These are phyloP conservation scores for Clonostachys chloroleuca DNA, from an alignment of 2,329 filamentous ascomycete species.

Conservation along the genomic window DNA sequence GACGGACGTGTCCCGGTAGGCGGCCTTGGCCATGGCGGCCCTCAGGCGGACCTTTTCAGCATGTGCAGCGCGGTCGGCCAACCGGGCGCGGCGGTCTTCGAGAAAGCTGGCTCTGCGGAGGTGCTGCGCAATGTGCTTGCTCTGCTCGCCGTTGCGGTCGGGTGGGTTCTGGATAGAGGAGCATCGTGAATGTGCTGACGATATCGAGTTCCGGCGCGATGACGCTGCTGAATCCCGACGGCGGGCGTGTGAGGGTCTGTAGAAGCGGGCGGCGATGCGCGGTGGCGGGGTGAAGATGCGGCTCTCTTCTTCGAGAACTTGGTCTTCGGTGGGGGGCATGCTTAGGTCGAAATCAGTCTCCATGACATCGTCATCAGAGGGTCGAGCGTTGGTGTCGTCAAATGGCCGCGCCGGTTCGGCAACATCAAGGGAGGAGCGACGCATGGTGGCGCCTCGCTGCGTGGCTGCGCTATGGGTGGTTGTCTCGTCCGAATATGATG, in stretches of 20 bases:
- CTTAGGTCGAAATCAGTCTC: conserved; percentile 26
- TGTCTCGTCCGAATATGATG: no score
- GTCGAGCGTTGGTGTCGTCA: conserved; percentile 23
- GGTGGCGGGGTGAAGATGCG: conserved; percentile 60
- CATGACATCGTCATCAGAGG: conserved; percentile 14
- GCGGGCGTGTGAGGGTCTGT: conserved; percentile 60
- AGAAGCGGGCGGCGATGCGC: conserved; percentile 75
- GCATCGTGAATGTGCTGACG: conserved; percentile 68
- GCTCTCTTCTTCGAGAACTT: conserved; percentile 24
- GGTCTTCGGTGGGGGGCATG: conserved; percentile 30
- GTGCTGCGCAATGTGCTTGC: conserved; percentile 74
- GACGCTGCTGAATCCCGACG: conserved; percentile 74
- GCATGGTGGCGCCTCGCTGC: conserved; percentile 24
- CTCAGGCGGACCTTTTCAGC: conserved; percentile 78
- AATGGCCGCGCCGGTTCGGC: conserved; percentile 34
- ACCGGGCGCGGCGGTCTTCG: conserved; percentile 72
- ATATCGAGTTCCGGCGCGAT: conserved; percentile 75
- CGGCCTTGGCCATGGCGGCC: conserved; percentile 69
- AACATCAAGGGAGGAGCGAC: conserved; percentile 32
- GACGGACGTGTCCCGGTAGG: conserved; percentile 56
- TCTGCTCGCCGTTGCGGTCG: conserved; percentile 55
- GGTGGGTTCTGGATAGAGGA: conserved; percentile 54
- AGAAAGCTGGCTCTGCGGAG: conserved; percentile 76
- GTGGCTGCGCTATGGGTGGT: no score
- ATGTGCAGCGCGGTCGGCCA: conserved; percentile 77